Evolutionary conservation across 495 filamentous ascomycete genomes (phyloP).

Genomic region (Daldinia vernicosa): DNA sequence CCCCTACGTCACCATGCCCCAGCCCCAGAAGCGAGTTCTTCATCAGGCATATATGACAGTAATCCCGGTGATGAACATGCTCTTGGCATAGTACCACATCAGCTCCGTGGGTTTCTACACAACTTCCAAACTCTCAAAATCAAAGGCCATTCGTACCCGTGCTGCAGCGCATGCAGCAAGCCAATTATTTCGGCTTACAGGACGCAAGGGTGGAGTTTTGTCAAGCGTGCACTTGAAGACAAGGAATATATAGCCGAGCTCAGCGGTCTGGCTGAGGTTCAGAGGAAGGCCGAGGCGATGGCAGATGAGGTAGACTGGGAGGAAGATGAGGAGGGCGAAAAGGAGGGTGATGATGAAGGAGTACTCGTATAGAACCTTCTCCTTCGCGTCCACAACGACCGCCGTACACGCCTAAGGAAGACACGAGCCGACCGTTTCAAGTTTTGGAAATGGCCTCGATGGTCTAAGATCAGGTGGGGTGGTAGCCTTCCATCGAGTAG

Average conservation of each 20-base stretch:
- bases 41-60: constrained; percentile 57
- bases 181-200: constrained; percentile 77
- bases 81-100: constrained; percentile 88
- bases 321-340: constrained; percentile 50
- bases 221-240: constrained; percentile 84
- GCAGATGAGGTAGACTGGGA: constrained; percentile 57
- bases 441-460: constrained; percentile 40
- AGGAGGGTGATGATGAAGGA: constrained; percentile 58
- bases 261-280: constrained; percentile 91
- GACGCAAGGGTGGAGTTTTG: constrained; percentile 83
- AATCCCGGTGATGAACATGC: constrained; percentile 70
- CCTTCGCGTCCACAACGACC: constrained; percentile 33
- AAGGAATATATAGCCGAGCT: constrained; percentile 89
- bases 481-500: constrained; percentile 17
- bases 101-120: constrained; percentile 90
- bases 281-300: constrained; percentile 74
- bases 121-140: constrained; percentile 86
- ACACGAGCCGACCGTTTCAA: constrained; percentile 39
- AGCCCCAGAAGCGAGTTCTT: constrained; percentile 49
- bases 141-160: constrained; percentile 82
- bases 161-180: constrained; percentile 90
- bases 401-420: constrained; percentile 32
- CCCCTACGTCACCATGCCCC: constrained; percentile 70
- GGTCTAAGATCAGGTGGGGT: constrained; percentile 38
- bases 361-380: constrained; percentile 46